These are phyloP conservation scores for Sarocladium brachiariae DNA, from an alignment of 2,329 filamentous ascomycete genomes.

Conservation along the genomic window DNA sequence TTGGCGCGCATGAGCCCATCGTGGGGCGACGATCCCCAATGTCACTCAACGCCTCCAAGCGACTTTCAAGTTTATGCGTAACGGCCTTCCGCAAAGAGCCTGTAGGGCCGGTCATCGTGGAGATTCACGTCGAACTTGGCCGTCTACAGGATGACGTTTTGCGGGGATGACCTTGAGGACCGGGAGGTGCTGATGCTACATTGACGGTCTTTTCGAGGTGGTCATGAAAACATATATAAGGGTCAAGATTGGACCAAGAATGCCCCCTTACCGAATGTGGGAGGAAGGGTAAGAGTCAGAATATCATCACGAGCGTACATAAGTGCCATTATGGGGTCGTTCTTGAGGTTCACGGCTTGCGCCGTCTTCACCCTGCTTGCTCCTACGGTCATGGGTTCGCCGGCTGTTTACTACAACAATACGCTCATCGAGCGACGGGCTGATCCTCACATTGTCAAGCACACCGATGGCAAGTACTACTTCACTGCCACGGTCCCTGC, in stretches of 20 bases:
- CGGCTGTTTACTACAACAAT: conserved; percentile 21
- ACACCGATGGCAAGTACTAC: conserved; percentile 18
- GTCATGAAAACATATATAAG: neutral
- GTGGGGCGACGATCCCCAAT: neutral
- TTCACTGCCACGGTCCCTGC: conserved; percentile 15
- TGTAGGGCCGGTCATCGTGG: neutral
- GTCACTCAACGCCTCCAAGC: neutral
- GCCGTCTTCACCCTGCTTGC: neutral
- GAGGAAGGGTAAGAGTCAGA: too few species aligned
- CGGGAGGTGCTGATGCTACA: too few species aligned
- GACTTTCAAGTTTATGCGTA: neutral
- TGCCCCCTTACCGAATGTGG: too few species aligned
- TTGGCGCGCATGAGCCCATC: conserved; percentile 6
- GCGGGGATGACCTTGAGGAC: neutral
- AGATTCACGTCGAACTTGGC: neutral
- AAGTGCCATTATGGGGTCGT: neutral
- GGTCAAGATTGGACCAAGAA: too few species aligned
- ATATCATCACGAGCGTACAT: too few species aligned
- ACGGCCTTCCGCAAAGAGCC: conserved; percentile 1
- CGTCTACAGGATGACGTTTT: neutral
- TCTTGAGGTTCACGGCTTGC: neutral
- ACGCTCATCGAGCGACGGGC: conserved; percentile 21
- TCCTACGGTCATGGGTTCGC: conserved; percentile 11
- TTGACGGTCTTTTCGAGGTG: too few species aligned
- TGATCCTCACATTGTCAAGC: conserved; percentile 24